Conservation (phyloP, 768 basidiomycete species). For the Arthromyces matolae region DNA sequence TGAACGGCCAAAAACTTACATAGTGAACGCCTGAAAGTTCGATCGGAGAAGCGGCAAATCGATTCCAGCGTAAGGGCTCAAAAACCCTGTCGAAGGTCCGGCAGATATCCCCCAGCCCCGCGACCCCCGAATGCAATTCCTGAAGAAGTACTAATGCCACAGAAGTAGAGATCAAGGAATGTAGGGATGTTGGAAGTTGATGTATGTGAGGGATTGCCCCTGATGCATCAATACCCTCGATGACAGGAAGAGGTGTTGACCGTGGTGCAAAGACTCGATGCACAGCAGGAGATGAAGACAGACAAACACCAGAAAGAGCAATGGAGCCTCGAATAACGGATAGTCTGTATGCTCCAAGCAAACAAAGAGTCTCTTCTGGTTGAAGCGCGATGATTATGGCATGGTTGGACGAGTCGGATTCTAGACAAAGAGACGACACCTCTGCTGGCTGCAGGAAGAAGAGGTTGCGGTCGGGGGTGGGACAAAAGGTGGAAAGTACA, state of each 20-base stretch:
- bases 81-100: conserved; percentile 63
- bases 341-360: conserved; percentile 67
- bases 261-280: conserved; percentile 72
- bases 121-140: conserved; percentile 55
- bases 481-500: conserved; percentile 48
- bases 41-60: conserved; percentile 30
- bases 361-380: conserved; percentile 49
- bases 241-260: conserved; percentile 70
- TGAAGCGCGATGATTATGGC: conserved; percentile 41
- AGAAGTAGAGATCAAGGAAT: conserved; percentile 12
- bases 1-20: conserved; percentile 30
- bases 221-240: conserved; percentile 20
- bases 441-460: conserved; percentile 44
- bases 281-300: conserved; percentile 35
- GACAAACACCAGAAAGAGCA: conserved; percentile 50
- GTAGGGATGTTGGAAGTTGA: conserved; percentile 17
- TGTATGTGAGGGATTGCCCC: conserved; percentile 12
- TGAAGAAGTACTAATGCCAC: conserved; percentile 53
- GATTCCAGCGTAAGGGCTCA: conserved; percentile 44
- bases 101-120: conserved; percentile 63
- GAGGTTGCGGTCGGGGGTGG: conserved; percentile 40
- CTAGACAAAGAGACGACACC: conserved; percentile 24
- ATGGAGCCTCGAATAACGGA: conserved; percentile 62
- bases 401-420: conserved; percentile 8
- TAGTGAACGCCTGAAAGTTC: conserved; percentile 46